A percentile compares a stretch with the other conserved stretches of the same genome.
phyloP scores from a whole-genome alignment of 352 stramenopile genomes.

The Globisporangium abappressorium region DNA sequence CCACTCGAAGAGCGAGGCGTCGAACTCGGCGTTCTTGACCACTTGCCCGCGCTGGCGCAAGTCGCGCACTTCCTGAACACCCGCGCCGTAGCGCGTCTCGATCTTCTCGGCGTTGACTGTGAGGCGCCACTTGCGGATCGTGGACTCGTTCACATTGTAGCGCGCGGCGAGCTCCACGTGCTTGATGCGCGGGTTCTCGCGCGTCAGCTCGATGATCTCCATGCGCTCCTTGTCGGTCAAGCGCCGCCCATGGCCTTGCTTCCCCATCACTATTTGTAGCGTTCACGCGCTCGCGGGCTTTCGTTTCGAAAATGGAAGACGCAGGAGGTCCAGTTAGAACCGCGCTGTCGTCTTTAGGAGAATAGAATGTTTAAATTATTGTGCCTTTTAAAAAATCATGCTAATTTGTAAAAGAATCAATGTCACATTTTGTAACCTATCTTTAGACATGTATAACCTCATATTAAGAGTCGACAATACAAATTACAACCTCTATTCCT shows the following conservation, averaged over 20 bases:
- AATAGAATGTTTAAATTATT: neutral
- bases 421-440: too few species aligned
- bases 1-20: conserved; percentile 41
- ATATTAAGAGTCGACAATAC: too few species aligned
- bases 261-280: conserved; percentile 20
- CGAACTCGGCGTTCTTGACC: conserved; percentile 39
- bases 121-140: conserved; percentile 55
- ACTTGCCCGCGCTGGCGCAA: conserved; percentile 33
- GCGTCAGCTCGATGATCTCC: conserved; percentile 57
- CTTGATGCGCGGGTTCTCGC: conserved; percentile 38
- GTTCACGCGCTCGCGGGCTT: neutral
- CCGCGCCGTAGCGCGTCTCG: conserved; percentile 35
- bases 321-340: neutral
- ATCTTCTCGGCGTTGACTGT: conserved; percentile 36
- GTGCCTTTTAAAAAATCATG: too few species aligned
- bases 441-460: too few species aligned
- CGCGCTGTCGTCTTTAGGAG: neutral
- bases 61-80: conserved; percentile 31
- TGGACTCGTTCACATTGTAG: conserved; percentile 56
- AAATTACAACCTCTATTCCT: too few species aligned
- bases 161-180: conserved; percentile 46
- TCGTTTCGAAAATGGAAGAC: conserved; percentile 1
- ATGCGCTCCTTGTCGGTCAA: conserved; percentile 63
- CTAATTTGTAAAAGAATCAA: too few species aligned
- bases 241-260: conserved; percentile 39